Evolutionary conservation across 495 filamentous ascomycete genomes (phyloP), one percentile per base, ranked within the genome.

Genomic region (Aspergillus taichungensis): DNA sequence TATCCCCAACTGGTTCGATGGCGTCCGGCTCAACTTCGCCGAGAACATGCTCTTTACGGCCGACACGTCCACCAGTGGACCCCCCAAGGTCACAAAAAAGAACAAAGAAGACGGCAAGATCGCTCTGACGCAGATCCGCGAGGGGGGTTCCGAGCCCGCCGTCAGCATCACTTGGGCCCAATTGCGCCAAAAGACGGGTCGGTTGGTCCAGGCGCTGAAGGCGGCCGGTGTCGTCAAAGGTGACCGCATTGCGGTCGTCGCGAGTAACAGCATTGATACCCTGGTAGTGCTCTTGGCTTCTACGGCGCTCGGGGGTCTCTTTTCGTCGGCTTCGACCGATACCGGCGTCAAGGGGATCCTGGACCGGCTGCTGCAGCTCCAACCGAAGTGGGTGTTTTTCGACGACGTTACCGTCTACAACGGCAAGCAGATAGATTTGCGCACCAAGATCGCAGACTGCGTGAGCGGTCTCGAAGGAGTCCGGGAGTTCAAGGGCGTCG

Each of bases 351-450:
- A 82, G 53, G 87, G 86, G 0, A 77, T 92, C 8, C 56, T 92
- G 51, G 83, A 90, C 61, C 69, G 87, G 18, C 62, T 85, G 42
- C 60, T 79, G 37, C 85, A 90, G 65, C 76, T 89, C 33, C 69
- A 80, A 55, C 87, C 84, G 30, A 73, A 72, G 57, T 84, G 74
- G 51, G 62, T 92, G 24, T 90, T 92, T 54, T 76, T 88, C 64
- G 87, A 92, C 49, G 86, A 92, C 53, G 73, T 69, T 11, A 75
- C 85, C 1, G 64, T 90, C 13, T 92, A 92, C 52, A 92, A 90
- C 55, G 84, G 84, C 10, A 85, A 84, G 62, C 73, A 63, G 5
- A 70, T 84, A 10, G 86, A 90, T 55, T 61, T 92, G 14, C 73
- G 83, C 14, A 48, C 60, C 2, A 92, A 90, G 62, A 89, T 92